Percentiles rank a stretch among this genome's conserved stretches.
Conservation (phyloP, 805 yeast species). For the Ogataea ramenticola region DNA sequence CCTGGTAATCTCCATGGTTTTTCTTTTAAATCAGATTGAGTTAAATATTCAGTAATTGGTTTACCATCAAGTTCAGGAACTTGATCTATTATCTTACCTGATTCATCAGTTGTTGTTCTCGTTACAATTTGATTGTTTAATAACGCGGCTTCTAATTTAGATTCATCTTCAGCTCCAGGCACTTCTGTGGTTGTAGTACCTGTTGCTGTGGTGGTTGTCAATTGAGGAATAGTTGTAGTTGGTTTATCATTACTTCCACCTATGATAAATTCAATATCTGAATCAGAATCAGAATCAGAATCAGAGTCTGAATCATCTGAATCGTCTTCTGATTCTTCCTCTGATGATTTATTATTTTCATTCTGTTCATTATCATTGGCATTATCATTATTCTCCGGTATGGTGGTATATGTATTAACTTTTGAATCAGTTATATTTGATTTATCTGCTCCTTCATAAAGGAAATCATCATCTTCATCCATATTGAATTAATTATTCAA, state of each 20-base stretch:
- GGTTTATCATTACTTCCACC: slow-evolving; percentile 24
- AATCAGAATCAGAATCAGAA: slow-evolving; percentile 40
- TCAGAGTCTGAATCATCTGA: slow-evolving; percentile 20
- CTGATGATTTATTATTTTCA: slow-evolving; percentile 13
- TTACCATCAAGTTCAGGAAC: slow-evolving; percentile 72
- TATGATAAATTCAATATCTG: slow-evolving; percentile 79
- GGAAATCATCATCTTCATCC: slow-evolving; percentile 66
- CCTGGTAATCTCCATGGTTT: slow-evolving; percentile 99
- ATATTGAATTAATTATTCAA: slow-evolving; percentile 4
- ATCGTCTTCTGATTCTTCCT: slow-evolving; percentile 16
- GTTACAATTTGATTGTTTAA: slow-evolving; percentile 11
- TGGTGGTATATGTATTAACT: slow-evolving; percentile 13
- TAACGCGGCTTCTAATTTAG: slow-evolving; percentile 9
- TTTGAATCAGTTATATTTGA: slow-evolving; percentile 15
- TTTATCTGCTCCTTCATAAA: slow-evolving; percentile 49
- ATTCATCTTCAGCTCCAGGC: slow-evolving; percentile 3
- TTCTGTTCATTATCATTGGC: slow-evolving; percentile 11
- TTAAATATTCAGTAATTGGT: slow-evolving; percentile 67
- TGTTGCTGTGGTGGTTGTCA: slow-evolving; percentile 7
- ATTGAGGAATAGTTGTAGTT: slow-evolving; percentile 6
- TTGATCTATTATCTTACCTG: slow-evolving; percentile 41
- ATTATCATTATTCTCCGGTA: slow-evolving; percentile 4
- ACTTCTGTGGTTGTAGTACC: slow-evolving; percentile 10
- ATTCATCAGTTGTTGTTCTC: slow-evolving; percentile 20
- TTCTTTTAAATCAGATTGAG: slow-evolving; percentile 74